Percentiles rank a stretch among this genome's conserved stretches.
phyloP scores from a whole-genome alignment of 2,329 filamentous ascomycete species.

The Ceratocystis ficicola region DNA sequence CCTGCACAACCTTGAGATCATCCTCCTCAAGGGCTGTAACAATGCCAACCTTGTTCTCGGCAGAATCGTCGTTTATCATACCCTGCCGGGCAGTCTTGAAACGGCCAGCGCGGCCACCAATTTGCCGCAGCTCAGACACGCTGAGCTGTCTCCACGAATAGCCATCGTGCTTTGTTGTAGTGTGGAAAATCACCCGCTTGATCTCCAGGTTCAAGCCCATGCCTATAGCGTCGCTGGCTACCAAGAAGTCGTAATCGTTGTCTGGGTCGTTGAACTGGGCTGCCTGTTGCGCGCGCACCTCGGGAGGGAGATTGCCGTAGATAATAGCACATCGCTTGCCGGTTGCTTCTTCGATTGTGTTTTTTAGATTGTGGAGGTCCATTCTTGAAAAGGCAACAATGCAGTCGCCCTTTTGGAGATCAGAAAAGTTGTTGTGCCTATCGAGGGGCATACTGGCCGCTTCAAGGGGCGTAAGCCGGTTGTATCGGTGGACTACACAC shows the following conservation, averaged over 20 bases:
- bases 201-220: conserved; percentile 95
- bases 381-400: conserved; percentile 77
- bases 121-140: conserved; percentile 81
- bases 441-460: conserved; percentile 51
- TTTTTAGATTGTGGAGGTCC: conserved; percentile 68
- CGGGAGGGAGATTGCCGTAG: conserved; percentile 82
- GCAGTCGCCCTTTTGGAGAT: conserved; percentile 78
- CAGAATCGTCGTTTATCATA: conserved; percentile 23
- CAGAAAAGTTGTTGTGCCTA: conserved; percentile 42
- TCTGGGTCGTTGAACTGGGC: conserved; percentile 86
- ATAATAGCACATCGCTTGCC: conserved; percentile 78
- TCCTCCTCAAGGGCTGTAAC: conserved; percentile 66
- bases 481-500: conserved; percentile 67
- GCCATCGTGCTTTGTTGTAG: conserved; percentile 60
- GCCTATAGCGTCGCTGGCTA: conserved; percentile 89
- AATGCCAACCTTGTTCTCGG: conserved; percentile 46
- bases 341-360: conserved; percentile 61
- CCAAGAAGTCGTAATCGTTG: conserved; percentile 90
- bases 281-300: conserved; percentile 84
- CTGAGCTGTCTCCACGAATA: conserved; percentile 44
- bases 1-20: conserved; percentile 52
- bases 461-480: conserved; percentile 67
- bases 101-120: conserved; percentile 81
- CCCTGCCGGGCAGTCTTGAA: conserved; percentile 60
- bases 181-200: conserved; percentile 80